Conservation (phyloP, 2,329 filamentous ascomycete genomes). For the Fusarium pseudonygamai region DNA sequence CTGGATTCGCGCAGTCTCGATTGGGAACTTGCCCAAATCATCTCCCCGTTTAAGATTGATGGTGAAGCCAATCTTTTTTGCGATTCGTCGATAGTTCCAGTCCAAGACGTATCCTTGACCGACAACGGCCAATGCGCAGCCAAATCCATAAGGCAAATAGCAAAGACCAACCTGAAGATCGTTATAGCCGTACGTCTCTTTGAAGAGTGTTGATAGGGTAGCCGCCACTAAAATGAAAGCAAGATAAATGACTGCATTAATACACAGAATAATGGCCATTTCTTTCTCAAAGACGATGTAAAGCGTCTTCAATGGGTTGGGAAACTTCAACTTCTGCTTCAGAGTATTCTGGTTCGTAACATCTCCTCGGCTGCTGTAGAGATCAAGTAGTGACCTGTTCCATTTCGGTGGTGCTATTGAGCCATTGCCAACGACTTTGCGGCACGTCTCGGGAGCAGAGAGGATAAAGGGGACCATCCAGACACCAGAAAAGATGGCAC, state of each 20-base stretch:
- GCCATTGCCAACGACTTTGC: slow-evolving; percentile 70
- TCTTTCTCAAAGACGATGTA: slow-evolving; percentile 66
- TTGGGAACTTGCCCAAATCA: slow-evolving; percentile 62
- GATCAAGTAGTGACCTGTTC: slow-evolving; percentile 67
- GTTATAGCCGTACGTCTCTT: slow-evolving; percentile 60
- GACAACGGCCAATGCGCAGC: slow-evolving; percentile 59
- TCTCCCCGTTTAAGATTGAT: slow-evolving; percentile 68
- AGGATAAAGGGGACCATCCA: slow-evolving; percentile 65
- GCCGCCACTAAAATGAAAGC: slow-evolving; percentile 65
- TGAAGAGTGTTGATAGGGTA: slow-evolving; percentile 62
- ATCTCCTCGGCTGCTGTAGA: slow-evolving; percentile 51
- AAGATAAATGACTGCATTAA: slow-evolving; percentile 64
- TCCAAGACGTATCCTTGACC: slow-evolving; percentile 67
- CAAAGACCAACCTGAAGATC: slow-evolving; percentile 63
- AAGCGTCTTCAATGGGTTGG: slow-evolving; percentile 66
- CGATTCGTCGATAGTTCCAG: slow-evolving; percentile 77
- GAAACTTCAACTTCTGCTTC: slow-evolving; percentile 58
- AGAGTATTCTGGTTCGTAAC: slow-evolving; percentile 48
- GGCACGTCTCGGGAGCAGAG: slow-evolving; percentile 67
- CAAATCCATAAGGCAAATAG: slow-evolving; percentile 63
- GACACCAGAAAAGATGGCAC: slow-evolving; percentile 62
- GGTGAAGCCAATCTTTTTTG: slow-evolving; percentile 66
- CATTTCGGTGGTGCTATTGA: slow-evolving; percentile 65
- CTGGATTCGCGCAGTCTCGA: slow-evolving; percentile 65
- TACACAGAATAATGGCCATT: slow-evolving; percentile 62